phyloP scores from a whole-genome alignment of 2,329 filamentous ascomycete genomes.

The Byssoonygena ceratinophila region DNA sequence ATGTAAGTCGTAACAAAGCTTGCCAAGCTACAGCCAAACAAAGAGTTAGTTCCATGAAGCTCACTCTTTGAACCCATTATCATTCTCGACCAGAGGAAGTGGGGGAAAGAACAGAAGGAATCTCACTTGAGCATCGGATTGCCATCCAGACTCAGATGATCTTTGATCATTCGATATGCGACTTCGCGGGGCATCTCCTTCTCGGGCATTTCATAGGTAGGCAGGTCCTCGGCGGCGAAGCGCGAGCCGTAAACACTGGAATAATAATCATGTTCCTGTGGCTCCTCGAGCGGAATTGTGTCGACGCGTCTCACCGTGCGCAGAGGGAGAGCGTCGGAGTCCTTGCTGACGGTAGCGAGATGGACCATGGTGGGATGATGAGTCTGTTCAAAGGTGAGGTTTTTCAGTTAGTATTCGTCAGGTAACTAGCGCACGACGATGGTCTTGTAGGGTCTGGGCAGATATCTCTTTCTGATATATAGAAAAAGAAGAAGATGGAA shows the following conservation, averaged over 20 bases:
- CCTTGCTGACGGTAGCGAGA: constrained; percentile 31
- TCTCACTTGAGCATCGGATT: constrained; percentile 63
- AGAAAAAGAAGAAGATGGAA: background rate
- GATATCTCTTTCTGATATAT: too few relatives aligned
- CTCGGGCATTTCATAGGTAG: constrained; percentile 77
- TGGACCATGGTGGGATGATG: constrained; percentile 1
- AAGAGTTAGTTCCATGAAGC: background rate
- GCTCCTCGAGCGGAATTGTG: constrained; percentile 37
- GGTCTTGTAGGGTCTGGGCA: too few relatives aligned
- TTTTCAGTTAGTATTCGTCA: too few relatives aligned
- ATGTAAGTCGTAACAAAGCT: constrained; percentile 96
- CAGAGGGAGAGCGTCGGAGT: constrained; percentile 29
- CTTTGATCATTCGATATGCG: constrained; percentile 95
- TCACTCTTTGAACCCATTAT: background rate
- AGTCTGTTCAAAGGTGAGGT: background rate
- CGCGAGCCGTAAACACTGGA: constrained; percentile 79
- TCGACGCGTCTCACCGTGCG: constrained; percentile 35
- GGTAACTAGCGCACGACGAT: too few relatives aligned
- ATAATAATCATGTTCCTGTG: constrained; percentile 45
- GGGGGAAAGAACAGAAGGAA: background rate
- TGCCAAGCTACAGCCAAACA: constrained; percentile 51
- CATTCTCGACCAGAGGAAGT: background rate
- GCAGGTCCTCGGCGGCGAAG: constrained; percentile 71
- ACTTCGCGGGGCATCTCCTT: constrained; percentile 80
- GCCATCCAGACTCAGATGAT: constrained; percentile 82